These are phyloP conservation scores for Zoysia japonica DNA, from an alignment of 176 grass and related monocot genomes.

Conservation along the genomic window DNA sequence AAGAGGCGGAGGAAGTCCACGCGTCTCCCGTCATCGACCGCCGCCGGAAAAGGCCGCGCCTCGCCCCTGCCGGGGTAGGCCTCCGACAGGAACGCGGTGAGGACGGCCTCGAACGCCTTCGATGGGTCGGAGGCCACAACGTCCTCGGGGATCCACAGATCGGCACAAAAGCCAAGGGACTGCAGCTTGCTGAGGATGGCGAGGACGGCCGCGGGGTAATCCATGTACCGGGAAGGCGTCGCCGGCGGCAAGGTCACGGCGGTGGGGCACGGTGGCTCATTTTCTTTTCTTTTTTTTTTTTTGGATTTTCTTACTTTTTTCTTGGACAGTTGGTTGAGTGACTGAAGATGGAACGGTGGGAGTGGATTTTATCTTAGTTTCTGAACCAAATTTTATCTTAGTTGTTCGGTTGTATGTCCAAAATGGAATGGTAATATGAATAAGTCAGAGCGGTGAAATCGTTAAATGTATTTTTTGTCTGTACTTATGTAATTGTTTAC, in stretches of 20 bases:
- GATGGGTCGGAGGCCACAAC: conserved; percentile 30
- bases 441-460: no score
- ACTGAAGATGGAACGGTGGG: neutral
- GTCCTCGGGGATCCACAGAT: conserved; percentile 33
- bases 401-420: no score
- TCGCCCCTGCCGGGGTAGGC: conserved; percentile 36
- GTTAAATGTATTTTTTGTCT: no score
- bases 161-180: conserved; percentile 53
- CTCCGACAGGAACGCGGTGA: conserved; percentile 54
- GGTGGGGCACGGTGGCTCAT: conserved; percentile 25
- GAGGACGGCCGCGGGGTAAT: conserved; percentile 17
- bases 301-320: neutral
- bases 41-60: conserved; percentile 43
- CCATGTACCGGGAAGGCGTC: conserved; percentile 31
- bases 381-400: neutral
- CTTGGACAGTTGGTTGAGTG: neutral
- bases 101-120: conserved; percentile 54
- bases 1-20: conserved; percentile 62
- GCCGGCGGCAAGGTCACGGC: conserved; percentile 40
- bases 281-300: neutral
- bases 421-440: no score
- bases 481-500: no score
- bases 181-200: conserved; percentile 60
- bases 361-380: neutral
- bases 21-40: conserved; percentile 34